Conservation (phyloP, 192 early-diverging fungal species). For the Backusella circina region DNA sequence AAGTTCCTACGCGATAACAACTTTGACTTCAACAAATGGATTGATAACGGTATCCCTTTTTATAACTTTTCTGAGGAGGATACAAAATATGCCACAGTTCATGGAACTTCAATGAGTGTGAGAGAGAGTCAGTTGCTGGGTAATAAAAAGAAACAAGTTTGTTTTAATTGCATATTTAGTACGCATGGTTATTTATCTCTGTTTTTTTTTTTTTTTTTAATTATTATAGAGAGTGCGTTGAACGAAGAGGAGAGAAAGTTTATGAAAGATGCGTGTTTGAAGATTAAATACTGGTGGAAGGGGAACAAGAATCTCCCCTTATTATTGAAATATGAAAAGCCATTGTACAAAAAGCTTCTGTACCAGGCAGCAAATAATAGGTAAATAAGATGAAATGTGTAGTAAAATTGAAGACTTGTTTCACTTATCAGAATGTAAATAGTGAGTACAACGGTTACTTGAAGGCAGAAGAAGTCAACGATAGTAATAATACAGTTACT, state of each 20-base stretch:
- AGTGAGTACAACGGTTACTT: slow-evolving; percentile 42
- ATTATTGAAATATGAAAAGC: slow-evolving; percentile 45
- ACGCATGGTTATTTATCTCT: neutral
- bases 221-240: neutral
- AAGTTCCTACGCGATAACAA: slow-evolving; percentile 71
- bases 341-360: slow-evolving; percentile 67
- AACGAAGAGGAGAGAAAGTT: neutral
- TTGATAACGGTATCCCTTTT: slow-evolving; percentile 74
- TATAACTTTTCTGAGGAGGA: slow-evolving; percentile 59
- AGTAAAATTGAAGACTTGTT: no score
- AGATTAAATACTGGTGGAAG: slow-evolving; percentile 43
- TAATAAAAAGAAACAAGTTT: neutral
- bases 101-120: neutral
- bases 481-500: slow-evolving; percentile 40
- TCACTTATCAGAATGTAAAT: neutral
- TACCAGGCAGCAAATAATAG: slow-evolving; percentile 61
- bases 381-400: no score
- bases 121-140: neutral
- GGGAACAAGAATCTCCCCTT: slow-evolving; percentile 17
- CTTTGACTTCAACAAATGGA: slow-evolving; percentile 93
- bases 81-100: neutral
- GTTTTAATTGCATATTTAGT: no score
- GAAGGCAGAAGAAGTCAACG: slow-evolving; percentile 26
- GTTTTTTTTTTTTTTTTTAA: neutral
- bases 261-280: no score